Evolutionary conservation across 805 yeast genomes (phyloP), one percentile per base, ranked within the genome.

Genomic region (Millerozyma miso): DNA sequence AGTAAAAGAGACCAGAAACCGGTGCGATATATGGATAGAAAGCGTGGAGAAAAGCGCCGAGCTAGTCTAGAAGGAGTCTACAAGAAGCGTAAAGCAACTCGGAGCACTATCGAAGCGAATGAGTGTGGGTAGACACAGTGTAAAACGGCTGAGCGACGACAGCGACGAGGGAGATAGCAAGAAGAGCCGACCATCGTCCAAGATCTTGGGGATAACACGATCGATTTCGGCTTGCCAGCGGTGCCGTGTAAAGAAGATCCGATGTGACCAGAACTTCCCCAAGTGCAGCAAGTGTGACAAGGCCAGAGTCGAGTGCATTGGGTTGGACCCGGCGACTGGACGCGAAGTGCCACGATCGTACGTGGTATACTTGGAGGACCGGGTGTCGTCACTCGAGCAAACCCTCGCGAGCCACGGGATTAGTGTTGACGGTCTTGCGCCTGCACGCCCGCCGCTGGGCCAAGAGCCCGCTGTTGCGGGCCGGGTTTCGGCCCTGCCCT

Each of bases 301-400:
- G 53, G 83, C 85, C 8, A 77, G 79, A 4, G 83, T 69, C 2
- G 86, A 85, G 4, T 89, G 97, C 63, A 80, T 88, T 3, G 88
- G 95, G 0, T 62, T 86, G 3, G 97, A 90, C 58, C 89, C 95
- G 0, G 88, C 89, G 4, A 87, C 96, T 0, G 95, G 96, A 0
- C 69, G 95, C 42, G 88, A 85, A 50, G 79, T 88, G 1, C 95
- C 97, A 0, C 67, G 97, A 32, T 84, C 88, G 2, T 85, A 85
- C 55, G 78, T 88, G 3, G 74, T 79, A 16, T 83, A 81, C 51
- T 65, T 88, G 44, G 97, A 88, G 56, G 81, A 79, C 43, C 66
- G 81, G 31, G 69, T 88, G 2, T 69, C 71, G 6, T 63, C 65
- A n/a, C 64, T 88, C 46, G 87, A 85, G 57, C 52, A 55, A 4